phyloP scores from a whole-genome alignment of 2,329 filamentous ascomycete species.

The Blumeriella jaapii region DNA sequence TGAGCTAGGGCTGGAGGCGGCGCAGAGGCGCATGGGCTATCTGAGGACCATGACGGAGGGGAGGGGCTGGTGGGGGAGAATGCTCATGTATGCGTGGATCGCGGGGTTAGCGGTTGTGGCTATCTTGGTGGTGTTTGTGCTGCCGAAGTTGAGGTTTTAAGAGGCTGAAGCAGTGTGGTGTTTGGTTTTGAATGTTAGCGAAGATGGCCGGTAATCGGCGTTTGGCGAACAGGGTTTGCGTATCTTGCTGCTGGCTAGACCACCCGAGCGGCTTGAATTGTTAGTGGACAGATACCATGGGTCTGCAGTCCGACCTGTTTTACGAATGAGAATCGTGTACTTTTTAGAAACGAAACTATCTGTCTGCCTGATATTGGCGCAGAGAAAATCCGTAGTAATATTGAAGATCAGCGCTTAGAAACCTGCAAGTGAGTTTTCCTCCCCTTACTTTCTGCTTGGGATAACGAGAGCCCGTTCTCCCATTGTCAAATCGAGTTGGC shows the following conservation, averaged over 20 bases:
- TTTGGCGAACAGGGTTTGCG: neutral
- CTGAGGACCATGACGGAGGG: conserved; percentile 76
- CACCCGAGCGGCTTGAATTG: conserved; percentile 2
- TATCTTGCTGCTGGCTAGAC: neutral
- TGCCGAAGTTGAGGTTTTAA: conserved; percentile 80
- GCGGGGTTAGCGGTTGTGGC: conserved; percentile 69
- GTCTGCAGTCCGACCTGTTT: too few relatives aligned
- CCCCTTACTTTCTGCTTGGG: too few relatives aligned
- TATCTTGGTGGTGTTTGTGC: conserved; percentile 69
- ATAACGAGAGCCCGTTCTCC: too few relatives aligned
- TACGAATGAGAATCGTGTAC: too few relatives aligned
- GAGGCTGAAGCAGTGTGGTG: neutral
- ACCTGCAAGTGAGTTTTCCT: neutral
- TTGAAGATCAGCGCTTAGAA: neutral
- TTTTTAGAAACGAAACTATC: neutral
- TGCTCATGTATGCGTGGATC: conserved; percentile 77
- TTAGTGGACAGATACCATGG: conserved; percentile 1
- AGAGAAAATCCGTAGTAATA: neutral
- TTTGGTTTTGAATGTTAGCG: neutral
- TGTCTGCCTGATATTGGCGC: neutral
- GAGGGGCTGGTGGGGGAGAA: conserved; percentile 72
- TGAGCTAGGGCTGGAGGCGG: conserved; percentile 62
- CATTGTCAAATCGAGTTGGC: too few relatives aligned
- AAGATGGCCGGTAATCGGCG: neutral
- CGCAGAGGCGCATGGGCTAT: conserved; percentile 64